These are phyloP conservation scores for maize (Zea mays) DNA, from an alignment of 176 grass and related monocot genomes.

Conservation along the genomic window DNA sequence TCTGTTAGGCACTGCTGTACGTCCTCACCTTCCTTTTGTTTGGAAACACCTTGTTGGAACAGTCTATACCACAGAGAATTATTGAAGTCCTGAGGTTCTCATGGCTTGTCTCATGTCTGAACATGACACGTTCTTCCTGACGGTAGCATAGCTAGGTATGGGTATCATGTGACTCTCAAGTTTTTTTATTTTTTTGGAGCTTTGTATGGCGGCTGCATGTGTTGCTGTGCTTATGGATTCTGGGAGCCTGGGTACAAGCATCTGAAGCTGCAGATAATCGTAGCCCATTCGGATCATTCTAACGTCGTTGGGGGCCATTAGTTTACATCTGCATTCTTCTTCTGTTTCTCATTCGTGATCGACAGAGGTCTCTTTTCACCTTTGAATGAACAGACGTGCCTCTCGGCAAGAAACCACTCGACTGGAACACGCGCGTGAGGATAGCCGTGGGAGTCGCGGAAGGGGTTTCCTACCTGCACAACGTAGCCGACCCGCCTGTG, in stretches of 20 bases:
- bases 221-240: background rate
- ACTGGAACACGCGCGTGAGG: constrained; percentile 89
- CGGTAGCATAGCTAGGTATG: constrained; percentile 38
- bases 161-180: constrained; percentile 31
- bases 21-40: too few relatives aligned
- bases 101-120: constrained; percentile 46
- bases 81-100: constrained; percentile 41
- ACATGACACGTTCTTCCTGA: constrained; percentile 49
- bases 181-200: constrained; percentile 13
- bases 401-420: constrained; percentile 57
- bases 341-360: background rate
- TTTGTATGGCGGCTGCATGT: background rate
- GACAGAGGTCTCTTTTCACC: constrained; percentile 28
- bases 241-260: background rate
- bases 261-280: constrained; percentile 7
- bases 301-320: background rate
- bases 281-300: constrained; percentile 16
- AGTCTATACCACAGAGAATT: constrained; percentile 26
- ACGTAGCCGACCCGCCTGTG: constrained; percentile 83
- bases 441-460: constrained; percentile 82
- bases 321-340: background rate
- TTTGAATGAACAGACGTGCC: constrained; percentile 63
- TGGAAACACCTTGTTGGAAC: background rate
- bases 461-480: constrained; percentile 82
- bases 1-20: background rate